Evolutionary conservation across 2,329 filamentous ascomycete species (phyloP).

Genomic region (Aspergillus fumigatus): DNA sequence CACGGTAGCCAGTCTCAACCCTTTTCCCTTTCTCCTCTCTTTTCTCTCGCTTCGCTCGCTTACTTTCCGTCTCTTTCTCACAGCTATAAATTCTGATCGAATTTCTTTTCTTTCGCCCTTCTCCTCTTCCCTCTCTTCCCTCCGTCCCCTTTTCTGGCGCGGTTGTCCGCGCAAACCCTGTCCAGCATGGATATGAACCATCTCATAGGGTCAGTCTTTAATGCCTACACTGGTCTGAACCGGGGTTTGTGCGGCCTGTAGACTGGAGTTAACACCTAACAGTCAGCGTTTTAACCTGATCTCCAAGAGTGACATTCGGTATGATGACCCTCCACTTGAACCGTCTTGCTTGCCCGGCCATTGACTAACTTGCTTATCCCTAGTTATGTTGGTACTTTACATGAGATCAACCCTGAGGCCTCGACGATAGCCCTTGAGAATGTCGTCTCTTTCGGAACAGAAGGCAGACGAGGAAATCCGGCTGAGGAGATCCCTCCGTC

Average conservation of each 20-base stretch:
- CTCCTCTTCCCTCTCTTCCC: slow-evolving; percentile 19
- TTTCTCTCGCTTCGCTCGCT: slow-evolving; percentile 24
- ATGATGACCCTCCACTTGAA: slow-evolving; percentile 36
- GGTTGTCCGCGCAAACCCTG: slow-evolving; percentile 28
- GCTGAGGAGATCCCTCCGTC: slow-evolving; percentile 79
- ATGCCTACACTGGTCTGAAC: slow-evolving; percentile 24
- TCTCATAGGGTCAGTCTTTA: slow-evolving; percentile 43
- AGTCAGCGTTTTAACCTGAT: slow-evolving; percentile 94
- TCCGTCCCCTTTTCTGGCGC: slow-evolving; percentile 22
- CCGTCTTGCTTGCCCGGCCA: slow-evolving; percentile 9
- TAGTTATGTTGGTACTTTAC: slow-evolving; percentile 91
- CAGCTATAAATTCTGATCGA: slow-evolving; percentile 7
- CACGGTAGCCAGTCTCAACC: slow-evolving; percentile 6
- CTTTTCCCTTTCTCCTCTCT: slow-evolving; percentile 20
- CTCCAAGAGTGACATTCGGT: slow-evolving; percentile 97
- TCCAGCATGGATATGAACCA: slow-evolving; percentile 47
- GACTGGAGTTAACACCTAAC: slow-evolving; percentile 35
- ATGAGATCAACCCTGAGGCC: slow-evolving; percentile 96
- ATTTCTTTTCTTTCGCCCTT: slow-evolving; percentile 16
- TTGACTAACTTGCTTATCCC: slow-evolving; percentile 30
- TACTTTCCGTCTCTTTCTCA: slow-evolving; percentile 13
- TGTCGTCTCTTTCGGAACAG: slow-evolving; percentile 90
- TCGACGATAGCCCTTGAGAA: slow-evolving; percentile 96
- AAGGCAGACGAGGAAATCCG: slow-evolving; percentile 75
- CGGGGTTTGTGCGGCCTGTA: slow-evolving; percentile 29